phyloP scores from a whole-genome alignment of 306 rosid species.

The Macrotyloma uniflorum region DNA sequence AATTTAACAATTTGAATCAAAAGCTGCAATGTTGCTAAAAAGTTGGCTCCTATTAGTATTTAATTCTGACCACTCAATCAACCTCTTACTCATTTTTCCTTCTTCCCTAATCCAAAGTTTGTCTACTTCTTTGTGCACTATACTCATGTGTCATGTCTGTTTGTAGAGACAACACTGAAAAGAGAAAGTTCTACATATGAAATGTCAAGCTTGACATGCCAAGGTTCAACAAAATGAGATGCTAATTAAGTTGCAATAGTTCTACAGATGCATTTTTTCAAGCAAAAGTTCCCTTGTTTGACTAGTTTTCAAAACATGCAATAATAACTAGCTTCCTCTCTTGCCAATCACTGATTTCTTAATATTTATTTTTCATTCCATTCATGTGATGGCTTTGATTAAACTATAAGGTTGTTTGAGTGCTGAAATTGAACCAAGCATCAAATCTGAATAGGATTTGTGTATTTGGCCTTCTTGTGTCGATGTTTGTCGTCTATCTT shows the following conservation, averaged over 20 bases:
- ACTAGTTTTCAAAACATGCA: background rate
- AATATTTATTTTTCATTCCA: slow-evolving; percentile 20
- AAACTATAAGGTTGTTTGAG: slow-evolving; percentile 17
- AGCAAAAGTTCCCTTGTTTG: background rate
- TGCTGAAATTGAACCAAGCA: slow-evolving; percentile 29
- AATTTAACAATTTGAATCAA: slow-evolving; percentile 18
- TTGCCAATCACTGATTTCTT: background rate
- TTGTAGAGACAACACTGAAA: background rate
- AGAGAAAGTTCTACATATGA: background rate
- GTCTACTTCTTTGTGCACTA: background rate
- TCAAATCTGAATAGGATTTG: slow-evolving; percentile 45
- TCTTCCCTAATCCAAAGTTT: slow-evolving; percentile 20
- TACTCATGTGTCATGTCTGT: background rate
- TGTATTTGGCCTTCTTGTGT: slow-evolving; percentile 26
- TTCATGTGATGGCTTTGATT: slow-evolving; percentile 36
- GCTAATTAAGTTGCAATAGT: background rate
- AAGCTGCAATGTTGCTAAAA: slow-evolving; percentile 28
- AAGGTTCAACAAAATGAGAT: background rate
- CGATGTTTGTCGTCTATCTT: slow-evolving; percentile 6
- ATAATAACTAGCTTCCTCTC: background rate
- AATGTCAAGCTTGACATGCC: slow-evolving; percentile 17
- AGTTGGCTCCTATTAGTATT: background rate
- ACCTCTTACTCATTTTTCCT: slow-evolving; percentile 2
- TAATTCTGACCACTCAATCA: background rate
- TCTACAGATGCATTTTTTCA: background rate